Base-by-base conservation (phyloP, 305 asterid species). In the Solanum hybrid region DNA sequence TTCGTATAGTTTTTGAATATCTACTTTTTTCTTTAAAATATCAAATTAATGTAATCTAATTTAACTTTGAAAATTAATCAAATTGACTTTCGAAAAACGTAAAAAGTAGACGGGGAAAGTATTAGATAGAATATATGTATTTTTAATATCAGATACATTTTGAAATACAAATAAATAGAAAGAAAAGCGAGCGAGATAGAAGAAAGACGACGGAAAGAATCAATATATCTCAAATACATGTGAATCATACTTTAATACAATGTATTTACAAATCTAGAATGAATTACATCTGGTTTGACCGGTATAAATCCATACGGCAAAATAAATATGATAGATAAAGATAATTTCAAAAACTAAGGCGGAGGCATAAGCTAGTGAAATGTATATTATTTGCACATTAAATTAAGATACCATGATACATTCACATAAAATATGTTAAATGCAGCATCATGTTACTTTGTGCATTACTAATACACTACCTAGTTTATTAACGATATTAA, bases 221-320 rank as follows among this genome's bases (percentile, higher is more conserved):
- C 2, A 61, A 8, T 20, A 20, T 61, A 61, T 20, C 71, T 8
- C 11, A 61, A 20, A 61, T 61, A 61, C 1, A 20, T 20, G 71
- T 0, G 2, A 61, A 64, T 64, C 12, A 8, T 22, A 22, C 0
- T 64, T 61, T 8, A 1, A 22, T 64, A 64, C 1, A 4, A 0
- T 22, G 12, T 64, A 8, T 64, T 57, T 57, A 57, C 11, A 57
- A 57, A 2, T 57, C 28, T 64, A 64, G 5, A 64, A 64, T 2
- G 0, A 64, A 64, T 64, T 22, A 64, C 3, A 64, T 8, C 5
- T 64, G 0, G 0, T 22, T 64, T 64, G 11, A 64, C 28, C 28
- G 0, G 0, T 22, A 64, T 64, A 2, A 20, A 61, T 61, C 4
- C 2, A 35, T 22, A 64, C 0, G 13, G 11, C 73, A 8, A 64